Conservation (phyloP, 106 monocot species). For the Phalaenopsis equestris region DNA sequence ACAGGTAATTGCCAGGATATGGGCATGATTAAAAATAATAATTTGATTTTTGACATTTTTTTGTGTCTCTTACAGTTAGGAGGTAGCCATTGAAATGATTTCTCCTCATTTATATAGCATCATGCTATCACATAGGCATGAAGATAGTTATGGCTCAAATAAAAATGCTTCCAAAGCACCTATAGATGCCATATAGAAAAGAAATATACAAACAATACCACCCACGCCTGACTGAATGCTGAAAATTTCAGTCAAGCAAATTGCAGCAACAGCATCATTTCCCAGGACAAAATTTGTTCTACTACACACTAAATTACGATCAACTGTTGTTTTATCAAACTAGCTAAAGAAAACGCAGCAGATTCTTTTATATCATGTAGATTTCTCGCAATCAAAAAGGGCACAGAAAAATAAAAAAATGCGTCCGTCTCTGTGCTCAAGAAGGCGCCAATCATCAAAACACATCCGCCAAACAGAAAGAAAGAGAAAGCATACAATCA, state of each 20-base stretch:
- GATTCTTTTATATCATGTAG: no score
- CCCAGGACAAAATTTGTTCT: background rate
- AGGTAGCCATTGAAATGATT: no score
- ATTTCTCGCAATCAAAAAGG: background rate
- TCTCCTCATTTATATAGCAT: no score
- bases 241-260: background rate
- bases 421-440: no score
- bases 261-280: background rate
- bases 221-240: background rate
- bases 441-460: background rate
- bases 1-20: no score
- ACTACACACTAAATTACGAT: background rate
- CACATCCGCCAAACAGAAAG: background rate
- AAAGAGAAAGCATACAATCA: background rate
- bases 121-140: background rate
- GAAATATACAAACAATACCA: background rate
- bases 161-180: background rate
- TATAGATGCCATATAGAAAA: background rate
- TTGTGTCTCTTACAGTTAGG: no score
- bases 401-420: background rate
- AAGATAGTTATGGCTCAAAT: background rate
- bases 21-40: no score
- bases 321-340: no score
- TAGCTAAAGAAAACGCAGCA: no score
- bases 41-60: no score